Evolutionary conservation across 2,329 filamentous ascomycete genomes (phyloP).

Genomic region (Fusarium sp.): DNA sequence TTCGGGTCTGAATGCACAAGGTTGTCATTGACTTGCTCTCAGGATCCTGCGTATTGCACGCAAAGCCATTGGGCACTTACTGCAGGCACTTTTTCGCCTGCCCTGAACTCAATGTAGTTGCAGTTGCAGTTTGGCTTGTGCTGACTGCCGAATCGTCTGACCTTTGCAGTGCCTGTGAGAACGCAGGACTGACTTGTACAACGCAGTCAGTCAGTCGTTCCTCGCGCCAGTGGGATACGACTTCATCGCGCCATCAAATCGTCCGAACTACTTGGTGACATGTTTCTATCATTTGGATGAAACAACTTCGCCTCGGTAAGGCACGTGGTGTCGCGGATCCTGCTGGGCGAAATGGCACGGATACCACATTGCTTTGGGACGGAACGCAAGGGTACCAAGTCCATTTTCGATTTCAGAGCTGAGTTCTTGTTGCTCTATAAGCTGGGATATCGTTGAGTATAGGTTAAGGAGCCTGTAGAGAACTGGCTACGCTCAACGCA

Average conservation of each 20-base stretch:
- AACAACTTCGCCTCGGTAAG: constrained; percentile 14
- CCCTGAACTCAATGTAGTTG: constrained; percentile 4
- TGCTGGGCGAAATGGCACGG: background rate
- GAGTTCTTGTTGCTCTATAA: background rate
- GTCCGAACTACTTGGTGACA: background rate
- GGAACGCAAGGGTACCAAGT: background rate
- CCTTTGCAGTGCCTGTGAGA: background rate
- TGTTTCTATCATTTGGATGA: constrained; percentile 16
- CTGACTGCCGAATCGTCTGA: background rate
- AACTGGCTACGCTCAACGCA: background rate
- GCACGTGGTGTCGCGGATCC: constrained; percentile 3
- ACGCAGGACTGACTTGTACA: background rate
- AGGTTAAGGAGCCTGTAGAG: background rate
- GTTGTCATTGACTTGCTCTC: constrained; percentile 1
- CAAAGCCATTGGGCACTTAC: background rate
- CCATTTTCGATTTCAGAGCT: background rate
- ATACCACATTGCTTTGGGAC: background rate
- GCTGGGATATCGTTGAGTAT: background rate
- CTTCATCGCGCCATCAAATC: background rate
- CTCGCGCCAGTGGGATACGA: background rate
- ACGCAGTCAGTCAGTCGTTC: background rate
- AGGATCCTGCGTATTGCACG: constrained; percentile 3
- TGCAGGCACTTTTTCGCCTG: background rate
- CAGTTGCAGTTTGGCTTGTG: constrained; percentile 7
- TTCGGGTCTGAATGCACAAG: background rate